These are phyloP conservation scores for Castanopsis chinensis DNA, from an alignment of 306 rosid species.

Conservation along the genomic window DNA sequence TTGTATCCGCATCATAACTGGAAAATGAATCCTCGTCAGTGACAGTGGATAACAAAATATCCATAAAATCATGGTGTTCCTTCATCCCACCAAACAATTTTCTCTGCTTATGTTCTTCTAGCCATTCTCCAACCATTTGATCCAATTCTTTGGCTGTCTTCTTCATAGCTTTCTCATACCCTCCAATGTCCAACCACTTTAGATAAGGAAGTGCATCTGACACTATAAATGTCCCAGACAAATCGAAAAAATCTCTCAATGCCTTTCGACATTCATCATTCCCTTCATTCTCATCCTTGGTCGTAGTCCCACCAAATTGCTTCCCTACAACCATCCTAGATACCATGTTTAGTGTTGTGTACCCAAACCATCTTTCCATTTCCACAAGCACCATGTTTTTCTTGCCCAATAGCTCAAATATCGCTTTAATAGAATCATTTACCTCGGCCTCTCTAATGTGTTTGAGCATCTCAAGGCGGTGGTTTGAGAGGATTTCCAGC, in stretches of 20 bases:
- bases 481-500: no score
- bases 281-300: background rate
- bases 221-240: constrained; percentile 3
- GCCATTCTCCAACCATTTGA: background rate
- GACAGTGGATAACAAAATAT: constrained; percentile 8
- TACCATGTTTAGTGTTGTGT: no score
- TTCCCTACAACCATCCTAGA: constrained; percentile 27
- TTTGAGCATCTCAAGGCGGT: no score
- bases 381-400: no score
- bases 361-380: no score
- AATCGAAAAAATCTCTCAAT: background rate
- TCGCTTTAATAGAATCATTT: no score
- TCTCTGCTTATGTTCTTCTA: constrained; percentile 28
- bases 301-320: background rate
- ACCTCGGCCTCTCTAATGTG: no score
- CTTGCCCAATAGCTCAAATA: no score
- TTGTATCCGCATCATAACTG: constrained; percentile 1
- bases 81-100: background rate
- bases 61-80: constrained; percentile 23
- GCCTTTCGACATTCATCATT: constrained; percentile 8
- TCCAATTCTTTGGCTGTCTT: constrained; percentile 24
- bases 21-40: background rate
- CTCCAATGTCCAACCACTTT: constrained; percentile 49
- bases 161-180: constrained; percentile 21
- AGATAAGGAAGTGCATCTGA: constrained; percentile 32